These are phyloP conservation scores for Exophiala lecanii-corni DNA, from an alignment of 2,329 filamentous ascomycete genomes.

Conservation along the genomic window DNA sequence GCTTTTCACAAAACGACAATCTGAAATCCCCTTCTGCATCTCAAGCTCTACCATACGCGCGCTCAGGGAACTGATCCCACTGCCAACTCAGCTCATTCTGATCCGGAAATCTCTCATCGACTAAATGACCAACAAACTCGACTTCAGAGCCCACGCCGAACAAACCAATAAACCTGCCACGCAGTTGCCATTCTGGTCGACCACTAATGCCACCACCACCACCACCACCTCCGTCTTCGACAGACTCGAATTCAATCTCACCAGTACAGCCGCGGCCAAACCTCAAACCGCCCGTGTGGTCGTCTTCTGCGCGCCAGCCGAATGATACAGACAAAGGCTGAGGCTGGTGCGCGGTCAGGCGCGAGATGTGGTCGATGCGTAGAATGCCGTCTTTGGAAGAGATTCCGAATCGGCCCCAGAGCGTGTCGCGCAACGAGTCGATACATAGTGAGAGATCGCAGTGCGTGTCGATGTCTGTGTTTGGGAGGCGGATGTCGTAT, in stretches of 20 bases:
- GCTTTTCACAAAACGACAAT: no score
- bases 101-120: slow-evolving; percentile 8
- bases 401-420: slow-evolving; percentile 4
- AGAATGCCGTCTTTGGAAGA: slow-evolving; percentile 1
- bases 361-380: not conserved
- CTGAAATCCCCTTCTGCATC: no score
- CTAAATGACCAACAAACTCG: slow-evolving; percentile 11
- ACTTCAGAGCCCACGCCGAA: slow-evolving; percentile 9
- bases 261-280: slow-evolving; percentile 7
- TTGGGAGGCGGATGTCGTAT: not conserved
- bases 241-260: slow-evolving; percentile 2
- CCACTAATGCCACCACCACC: no score
- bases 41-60: slow-evolving; percentile 16
- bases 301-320: slow-evolving; percentile 3
- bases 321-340: slow-evolving; percentile 2
- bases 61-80: slow-evolving; percentile 18
- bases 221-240: no score
- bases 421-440: not conserved
- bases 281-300: not conserved
- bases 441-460: not conserved
- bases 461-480: not conserved
- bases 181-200: no score
- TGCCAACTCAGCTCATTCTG: slow-evolving; percentile 4
- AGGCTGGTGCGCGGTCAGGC: not conserved
- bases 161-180: slow-evolving; percentile 4